Conservation (phyloP, 1,284 basidiomycete genomes). For the Tilletia indica region DNA sequence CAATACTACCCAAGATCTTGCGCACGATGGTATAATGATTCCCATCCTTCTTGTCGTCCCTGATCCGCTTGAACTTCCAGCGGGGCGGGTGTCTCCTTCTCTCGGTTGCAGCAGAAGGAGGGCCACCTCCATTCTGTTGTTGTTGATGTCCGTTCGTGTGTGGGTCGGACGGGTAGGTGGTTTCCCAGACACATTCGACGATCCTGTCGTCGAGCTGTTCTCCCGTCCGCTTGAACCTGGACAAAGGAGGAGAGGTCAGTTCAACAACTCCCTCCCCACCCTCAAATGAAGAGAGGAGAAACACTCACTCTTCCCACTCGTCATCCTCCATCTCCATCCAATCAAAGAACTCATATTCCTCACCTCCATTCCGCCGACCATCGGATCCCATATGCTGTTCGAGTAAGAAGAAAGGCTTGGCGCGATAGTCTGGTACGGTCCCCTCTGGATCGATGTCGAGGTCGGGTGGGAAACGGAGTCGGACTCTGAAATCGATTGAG, state of each 20-base stretch:
- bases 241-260: neutral
- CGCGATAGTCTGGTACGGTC: conserved; percentile 69
- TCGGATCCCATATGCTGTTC: conserved; percentile 68
- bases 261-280: conserved; percentile 24
- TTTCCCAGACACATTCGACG: conserved; percentile 90
- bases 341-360: conserved; percentile 78
- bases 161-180: conserved; percentile 19
- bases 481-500: conserved; percentile 93
- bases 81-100: conserved; percentile 70
- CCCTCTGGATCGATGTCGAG: conserved; percentile 42
- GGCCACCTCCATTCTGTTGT: conserved; percentile 71
- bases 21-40: conserved; percentile 50
- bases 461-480: conserved; percentile 80
- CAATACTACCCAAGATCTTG: conserved; percentile 47
- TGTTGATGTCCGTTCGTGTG: neutral
- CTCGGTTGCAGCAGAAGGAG: too few species aligned
- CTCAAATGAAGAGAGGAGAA: neutral
- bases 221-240: conserved; percentile 76
- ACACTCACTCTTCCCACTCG: conserved; percentile 82
- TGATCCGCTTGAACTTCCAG: conserved; percentile 51
- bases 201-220: conserved; percentile 90
- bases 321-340: conserved; percentile 79
- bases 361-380: conserved; percentile 38
- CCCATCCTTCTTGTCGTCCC: conserved; percentile 52
- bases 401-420: conserved; percentile 83